These are phyloP conservation scores for Ascochyta lentis DNA, from an alignment of 2,329 filamentous ascomycete genomes.

Conservation along the genomic window DNA sequence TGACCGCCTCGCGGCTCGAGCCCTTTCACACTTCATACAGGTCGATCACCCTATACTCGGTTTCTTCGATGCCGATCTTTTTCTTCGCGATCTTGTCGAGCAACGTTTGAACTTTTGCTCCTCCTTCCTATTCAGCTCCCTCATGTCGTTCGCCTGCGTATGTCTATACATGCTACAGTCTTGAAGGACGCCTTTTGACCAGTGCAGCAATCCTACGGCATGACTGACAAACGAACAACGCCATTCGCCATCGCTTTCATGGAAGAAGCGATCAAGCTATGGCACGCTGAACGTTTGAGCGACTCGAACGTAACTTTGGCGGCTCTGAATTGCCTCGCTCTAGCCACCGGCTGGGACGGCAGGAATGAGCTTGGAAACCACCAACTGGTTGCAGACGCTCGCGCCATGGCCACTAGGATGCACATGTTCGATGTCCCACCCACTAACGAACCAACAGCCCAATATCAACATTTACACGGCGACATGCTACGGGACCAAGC, in stretches of 20 bases:
- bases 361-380: slow-evolving; percentile 6
- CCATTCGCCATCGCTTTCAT: background rate
- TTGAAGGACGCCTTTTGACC: slow-evolving; percentile 1
- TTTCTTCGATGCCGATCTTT: slow-evolving; percentile 14
- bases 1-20: slow-evolving; percentile 6
- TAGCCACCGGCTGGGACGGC: slow-evolving; percentile 2
- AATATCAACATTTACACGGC: background rate
- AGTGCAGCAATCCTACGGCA: slow-evolving; percentile 13
- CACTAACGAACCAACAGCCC: background rate
- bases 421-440: slow-evolving; percentile 5
- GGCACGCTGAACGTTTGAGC: slow-evolving; percentile 12
- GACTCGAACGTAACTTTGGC: slow-evolving; percentile 10
- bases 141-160: slow-evolving; percentile 19
- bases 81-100: slow-evolving; percentile 9
- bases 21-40: slow-evolving; percentile 10
- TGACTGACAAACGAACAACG: background rate
- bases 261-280: slow-evolving; percentile 12
- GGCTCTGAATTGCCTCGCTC: slow-evolving; percentile 14
- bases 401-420: slow-evolving; percentile 13
- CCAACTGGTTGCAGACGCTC: slow-evolving; percentile 10
- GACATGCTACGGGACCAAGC: slow-evolving; percentile 2
- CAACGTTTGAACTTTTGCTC: slow-evolving; percentile 16
- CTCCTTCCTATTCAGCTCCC: slow-evolving; percentile 13
- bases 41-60: slow-evolving; percentile 12
- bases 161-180: background rate